Percentiles rank a stretch among this genome's conserved stretches.
Evolutionary conservation across 2,329 filamentous ascomycete species (phyloP).

Genomic region (Thielaviopsis punctulata): DNA sequence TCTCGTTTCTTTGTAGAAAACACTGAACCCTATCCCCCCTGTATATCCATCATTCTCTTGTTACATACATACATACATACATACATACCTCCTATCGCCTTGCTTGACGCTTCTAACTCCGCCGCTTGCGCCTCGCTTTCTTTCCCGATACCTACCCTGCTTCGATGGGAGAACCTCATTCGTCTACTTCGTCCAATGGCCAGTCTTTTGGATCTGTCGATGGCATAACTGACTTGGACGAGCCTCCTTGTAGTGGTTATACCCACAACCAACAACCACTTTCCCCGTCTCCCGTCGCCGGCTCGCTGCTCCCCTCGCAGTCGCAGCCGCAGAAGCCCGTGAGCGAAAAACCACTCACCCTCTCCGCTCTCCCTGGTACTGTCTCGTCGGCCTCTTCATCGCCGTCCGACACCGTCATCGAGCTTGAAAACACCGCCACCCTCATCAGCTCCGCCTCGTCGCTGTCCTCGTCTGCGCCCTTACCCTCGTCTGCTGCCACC

Average conservation of each 20-base stretch:
- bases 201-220: conserved; percentile 13
- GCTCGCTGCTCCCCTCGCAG: background rate
- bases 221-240: conserved; percentile 13
- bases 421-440: conserved; percentile 7
- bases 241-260: conserved; percentile 13
- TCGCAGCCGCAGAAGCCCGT: background rate
- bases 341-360: background rate
- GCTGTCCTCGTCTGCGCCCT: background rate
- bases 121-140: background rate
- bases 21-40: too few relatives aligned
- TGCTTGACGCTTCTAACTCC: background rate
- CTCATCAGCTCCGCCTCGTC: conserved; percentile 6
- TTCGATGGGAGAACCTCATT: conserved; percentile 14
- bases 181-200: conserved; percentile 13
- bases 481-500: background rate
- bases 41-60: too few relatives aligned
- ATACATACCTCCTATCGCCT: background rate
- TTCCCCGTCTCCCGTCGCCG: background rate
- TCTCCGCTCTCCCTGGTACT: background rate
- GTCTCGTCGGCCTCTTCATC: conserved; percentile 5
- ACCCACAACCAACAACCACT: conserved; percentile 3
- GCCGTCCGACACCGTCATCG: background rate
- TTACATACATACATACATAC: too few relatives aligned
- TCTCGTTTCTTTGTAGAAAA: too few relatives aligned
- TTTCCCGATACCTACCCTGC: conserved; percentile 6